Percentiles rank a stretch among this genome's conserved stretches.
phyloP scores from a whole-genome alignment of 805 yeast genomes.

The Henningerozyma blattae region DNA sequence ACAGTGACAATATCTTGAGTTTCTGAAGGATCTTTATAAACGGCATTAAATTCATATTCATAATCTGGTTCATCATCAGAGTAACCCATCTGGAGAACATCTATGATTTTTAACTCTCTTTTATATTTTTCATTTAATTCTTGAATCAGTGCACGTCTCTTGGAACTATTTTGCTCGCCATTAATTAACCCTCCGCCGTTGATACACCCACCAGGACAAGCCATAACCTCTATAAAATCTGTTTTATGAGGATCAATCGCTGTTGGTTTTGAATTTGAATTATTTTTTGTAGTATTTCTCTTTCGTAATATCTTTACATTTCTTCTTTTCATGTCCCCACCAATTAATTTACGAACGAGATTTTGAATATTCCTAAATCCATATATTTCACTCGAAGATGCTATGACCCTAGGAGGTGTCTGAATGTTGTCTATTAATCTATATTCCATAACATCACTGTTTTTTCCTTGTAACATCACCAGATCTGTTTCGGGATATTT shows the following conservation, averaged over 20 bases:
- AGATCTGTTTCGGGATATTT: conserved; percentile 19
- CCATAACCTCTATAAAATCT: conserved; percentile 91
- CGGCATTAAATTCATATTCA: conserved; percentile 12
- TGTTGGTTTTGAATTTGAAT: conserved; percentile 2
- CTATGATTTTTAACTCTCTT: conserved; percentile 5
- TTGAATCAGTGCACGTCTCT: conserved; percentile 9
- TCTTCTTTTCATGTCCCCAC: conserved; percentile 15
- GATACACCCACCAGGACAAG: conserved; percentile 96
- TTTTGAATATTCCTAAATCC: conserved; percentile 95
- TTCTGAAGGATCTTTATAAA: conserved; percentile 7
- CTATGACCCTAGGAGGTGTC: no score
- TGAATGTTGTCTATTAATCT: conserved; percentile 30
- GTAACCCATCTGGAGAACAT: conserved; percentile 5
- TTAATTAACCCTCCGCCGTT: conserved; percentile 92
- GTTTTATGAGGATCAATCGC: conserved; percentile 47
- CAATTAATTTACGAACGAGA: conserved; percentile 69
- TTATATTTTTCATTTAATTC: conserved; percentile 7
- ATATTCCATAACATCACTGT: conserved; percentile 64
- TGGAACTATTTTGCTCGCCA: conserved; percentile 23
- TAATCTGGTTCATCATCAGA: background rate
- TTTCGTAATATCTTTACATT: conserved; percentile 20
- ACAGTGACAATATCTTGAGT: conserved; percentile 14
- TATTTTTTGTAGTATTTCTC: conserved; percentile 9
- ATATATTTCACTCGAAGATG: conserved; percentile 58
- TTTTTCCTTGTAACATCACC: conserved; percentile 47